Evolutionary conservation across 306 rosid species (phyloP).

Genomic region (Trichosanthes cucumerina): DNA sequence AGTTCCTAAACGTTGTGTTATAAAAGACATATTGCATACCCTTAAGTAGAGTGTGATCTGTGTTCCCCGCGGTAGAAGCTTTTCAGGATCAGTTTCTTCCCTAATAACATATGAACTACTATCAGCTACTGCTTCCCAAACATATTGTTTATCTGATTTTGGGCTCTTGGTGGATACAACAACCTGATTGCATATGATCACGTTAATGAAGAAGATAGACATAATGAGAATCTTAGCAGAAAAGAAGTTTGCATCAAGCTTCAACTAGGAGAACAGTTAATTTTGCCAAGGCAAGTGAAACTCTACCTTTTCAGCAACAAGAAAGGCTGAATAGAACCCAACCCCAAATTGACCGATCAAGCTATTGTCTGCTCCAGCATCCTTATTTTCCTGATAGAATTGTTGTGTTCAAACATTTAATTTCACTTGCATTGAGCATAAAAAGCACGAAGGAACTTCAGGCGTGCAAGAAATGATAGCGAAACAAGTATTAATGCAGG

Average conservation of each 20-base stretch:
- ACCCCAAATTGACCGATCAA: slow-evolving; percentile 98
- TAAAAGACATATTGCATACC: slow-evolving; percentile 30
- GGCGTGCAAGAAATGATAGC: background rate
- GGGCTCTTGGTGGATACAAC: slow-evolving; percentile 96
- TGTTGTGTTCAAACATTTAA: background rate
- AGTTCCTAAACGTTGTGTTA: background rate
- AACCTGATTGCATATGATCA: slow-evolving; percentile 34
- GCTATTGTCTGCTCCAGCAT: slow-evolving; percentile 74
- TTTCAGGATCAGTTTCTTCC: slow-evolving; percentile 92
- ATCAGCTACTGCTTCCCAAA: slow-evolving; percentile 86
- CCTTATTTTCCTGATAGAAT: slow-evolving; percentile 68
- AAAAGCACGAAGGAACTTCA: background rate
- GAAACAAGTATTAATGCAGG: background rate
- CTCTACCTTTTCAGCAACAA: slow-evolving; percentile 84
- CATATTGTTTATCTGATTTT: slow-evolving; percentile 75
- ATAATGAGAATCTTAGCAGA: background rate
- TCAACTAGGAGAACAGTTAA: background rate
- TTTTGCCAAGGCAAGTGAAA: background rate
- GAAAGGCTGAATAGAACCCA: slow-evolving; percentile 95
- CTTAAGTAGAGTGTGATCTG: slow-evolving; percentile 78
- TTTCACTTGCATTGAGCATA: background rate
- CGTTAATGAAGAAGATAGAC: background rate
- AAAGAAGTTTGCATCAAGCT: background rate
- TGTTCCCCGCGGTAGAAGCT: slow-evolving; percentile 68
- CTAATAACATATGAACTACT: slow-evolving; percentile 79